Evolutionary conservation across 768 basidiomycete genomes (phyloP), one percentile per base, ranked within the genome.

Genomic region (Lentinula sp.): DNA sequence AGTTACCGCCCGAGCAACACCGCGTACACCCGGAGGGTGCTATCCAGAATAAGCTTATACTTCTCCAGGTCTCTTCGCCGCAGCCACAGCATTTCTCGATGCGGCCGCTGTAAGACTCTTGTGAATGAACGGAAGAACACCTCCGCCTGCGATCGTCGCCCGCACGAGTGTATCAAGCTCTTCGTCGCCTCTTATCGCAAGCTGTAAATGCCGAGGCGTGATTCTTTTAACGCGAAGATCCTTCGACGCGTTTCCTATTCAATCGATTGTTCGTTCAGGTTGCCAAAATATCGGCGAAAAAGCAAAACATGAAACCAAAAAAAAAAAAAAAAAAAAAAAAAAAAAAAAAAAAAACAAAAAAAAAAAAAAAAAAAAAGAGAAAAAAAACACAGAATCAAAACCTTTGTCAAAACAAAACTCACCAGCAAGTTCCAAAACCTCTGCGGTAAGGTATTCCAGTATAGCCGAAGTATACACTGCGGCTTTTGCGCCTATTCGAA

Each of bases 201-300:
- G 85, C 73, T 97, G 95, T 65, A 98, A 74, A 76, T 98, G 95
- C 66, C 95, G 88, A 16, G 95, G 95, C 0, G 93, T 96, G 71
- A 98, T 95, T 73, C 95, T 93, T 74, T 97, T 98, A 51, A 96
- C 94, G 54, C 90, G 85, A n/a, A 97, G 83, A 77, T 98, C 95
- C 70, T 97, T 96, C 2, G 95, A 96, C 33, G 95, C 95, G 72
- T 98, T 98, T 23, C 95, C 95, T 95, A 62, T 15, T 13, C 23
- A 10, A 28, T 28, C 28, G 4, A 13, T 18, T 3, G 20, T n/a
- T 18, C 18, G 1, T 48, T 2, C 16, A 12, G 23, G n/a, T 39
- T 13, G 12, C 8, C 23, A 20, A 16, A 13, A 16, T 4, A 48
- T 18, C 5, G 32, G 50, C 18, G 28, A 3, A 61, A 20, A 6